A percentile compares a stretch with the other conserved stretches of the same genome.
Evolutionary conservation across 2,329 filamentous ascomycete species (phyloP).

Genomic region (Neofusicoccum kwambonambiense): DNA sequence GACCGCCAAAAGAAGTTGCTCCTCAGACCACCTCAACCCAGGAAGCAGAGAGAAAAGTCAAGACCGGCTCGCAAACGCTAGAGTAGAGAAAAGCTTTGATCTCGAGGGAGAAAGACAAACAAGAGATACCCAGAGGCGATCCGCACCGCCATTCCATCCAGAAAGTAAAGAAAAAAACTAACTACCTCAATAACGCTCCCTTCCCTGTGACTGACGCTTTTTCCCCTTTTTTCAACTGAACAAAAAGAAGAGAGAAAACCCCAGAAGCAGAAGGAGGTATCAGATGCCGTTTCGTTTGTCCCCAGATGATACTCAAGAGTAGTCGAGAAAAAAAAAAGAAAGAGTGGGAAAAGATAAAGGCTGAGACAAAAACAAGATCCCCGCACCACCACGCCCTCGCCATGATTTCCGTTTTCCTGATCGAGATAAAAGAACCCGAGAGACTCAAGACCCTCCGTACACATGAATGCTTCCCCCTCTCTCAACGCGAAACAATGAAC

Average conservation of each 20-base stretch:
- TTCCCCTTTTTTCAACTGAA: background rate
- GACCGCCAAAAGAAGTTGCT: too few relatives aligned
- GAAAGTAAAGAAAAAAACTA: background rate
- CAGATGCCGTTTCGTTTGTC: background rate
- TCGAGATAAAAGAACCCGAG: background rate
- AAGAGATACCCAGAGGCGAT: background rate
- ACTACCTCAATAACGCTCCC: background rate
- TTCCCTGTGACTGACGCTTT: background rate
- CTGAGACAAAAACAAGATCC: background rate
- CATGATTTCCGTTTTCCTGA: slow-evolving; percentile 13
- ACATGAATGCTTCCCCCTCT: background rate
- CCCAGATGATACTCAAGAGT: background rate
- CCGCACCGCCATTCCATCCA: background rate
- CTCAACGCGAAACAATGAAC: background rate
- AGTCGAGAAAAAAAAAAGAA: background rate
- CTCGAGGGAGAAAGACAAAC: background rate
- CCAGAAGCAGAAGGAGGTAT: slow-evolving; percentile 6
- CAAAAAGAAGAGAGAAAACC: background rate
- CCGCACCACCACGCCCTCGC: slow-evolving; percentile 12
- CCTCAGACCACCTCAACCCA: too few relatives aligned
- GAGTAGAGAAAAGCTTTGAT: background rate
- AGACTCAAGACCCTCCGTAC: background rate
- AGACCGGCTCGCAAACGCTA: background rate
- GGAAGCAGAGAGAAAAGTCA: too few relatives aligned
- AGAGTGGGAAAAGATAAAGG: background rate